Evolutionary conservation across 2,329 filamentous ascomycete genomes (phyloP), one percentile per base, ranked within the genome.

Genomic region (Claviceps quebecensis): DNA sequence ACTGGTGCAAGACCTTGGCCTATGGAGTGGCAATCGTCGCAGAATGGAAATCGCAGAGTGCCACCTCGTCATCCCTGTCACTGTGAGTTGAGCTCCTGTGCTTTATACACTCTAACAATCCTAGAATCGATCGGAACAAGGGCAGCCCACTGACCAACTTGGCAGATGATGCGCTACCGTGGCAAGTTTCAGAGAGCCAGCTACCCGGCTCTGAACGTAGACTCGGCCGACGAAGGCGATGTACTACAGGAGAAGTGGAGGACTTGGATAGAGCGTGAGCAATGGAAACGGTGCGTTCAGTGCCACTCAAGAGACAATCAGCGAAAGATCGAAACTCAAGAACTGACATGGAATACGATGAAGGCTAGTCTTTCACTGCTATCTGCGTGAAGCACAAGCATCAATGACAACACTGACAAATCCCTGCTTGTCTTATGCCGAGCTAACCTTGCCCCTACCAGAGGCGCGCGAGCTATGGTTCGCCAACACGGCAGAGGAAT

Each of bases 361-460:
- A 43, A 76, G 76, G 38, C 74, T 88, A 2, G 77, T 78, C 3
- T 81, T 84, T 53, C 80, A 83, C 59, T 68, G 78, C 14, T 84
- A 84, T 56, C 65, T 83, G 5, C 74, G 81, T 52, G 84, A 87
- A 58, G 72, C 80, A 0, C 80, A 86, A 54, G 73, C 77, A 4
- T 85, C 84, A 2, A 83, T 87, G 68, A 78, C 80, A 1, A 72
- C 84, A 4, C 69, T 84, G 50, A 79, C 76, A 22, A 81, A 77
- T 53, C 80, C 82, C 0, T 68, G 80, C 19, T 78, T 87, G 56
- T 84, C 83, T 0, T 87, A 86, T 58, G 74, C 81, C 0, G 84
- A 87, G 58, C 67, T 87, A 47, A 77, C 77, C 4, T 66, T 87
- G 2, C 81, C 83, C 1, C 64, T 88, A 0, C 84, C 84, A 0